Base-by-base conservation (phyloP, 2,329 filamentous ascomycete genomes). In the Botryotinia narcissicola region DNA sequence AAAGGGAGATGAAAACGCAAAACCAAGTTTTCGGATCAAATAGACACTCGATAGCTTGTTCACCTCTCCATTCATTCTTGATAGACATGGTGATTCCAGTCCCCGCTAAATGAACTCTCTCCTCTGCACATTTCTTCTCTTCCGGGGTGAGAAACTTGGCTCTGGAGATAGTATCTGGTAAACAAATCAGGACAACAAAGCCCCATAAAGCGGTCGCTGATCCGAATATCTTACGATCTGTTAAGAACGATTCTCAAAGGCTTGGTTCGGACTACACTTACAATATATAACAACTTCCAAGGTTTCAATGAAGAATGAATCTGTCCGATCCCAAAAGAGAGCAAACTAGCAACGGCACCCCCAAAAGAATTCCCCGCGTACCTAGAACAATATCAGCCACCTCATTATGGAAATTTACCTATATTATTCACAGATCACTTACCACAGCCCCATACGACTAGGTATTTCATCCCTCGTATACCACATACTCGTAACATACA, bases 301-400 rank as follows among this genome's bases (percentile, higher is more conserved):
- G 86, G 84, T 29, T 81, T 82, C 25, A 89, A 77, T 20, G 79
- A 74, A 66, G 84, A 81, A 25, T 83, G 76, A 60, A 89, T 83
- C 74, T 90, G 87, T 0, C 88, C 88, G 12, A 89, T 81, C 3
- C 85, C 87, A 74, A 87, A 90, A 3, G 87, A 86, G 12, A 89
- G 80, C 3, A 88, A 79, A 42, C 84, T 86, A 3, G 86, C 86
- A 29, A 87, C 78, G 60, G 87, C 85, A 0, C 83, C 86, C 4
- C 85, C 86, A 12, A 84, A 76, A 7, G 85, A 85, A 62, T 86
- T 89, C 0, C 87, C 88, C 4, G 86, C 83, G 77, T 90, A 91
- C 62, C 62, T 66, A n/a, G 12, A 10, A 44, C 37, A 3, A 37
- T 1, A 66, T 66, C 10, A 48, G 42, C 18, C 7, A 6, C 29